phyloP scores from a whole-genome alignment of 768 basidiomycete genomes.

The Polyporus arcularius region DNA sequence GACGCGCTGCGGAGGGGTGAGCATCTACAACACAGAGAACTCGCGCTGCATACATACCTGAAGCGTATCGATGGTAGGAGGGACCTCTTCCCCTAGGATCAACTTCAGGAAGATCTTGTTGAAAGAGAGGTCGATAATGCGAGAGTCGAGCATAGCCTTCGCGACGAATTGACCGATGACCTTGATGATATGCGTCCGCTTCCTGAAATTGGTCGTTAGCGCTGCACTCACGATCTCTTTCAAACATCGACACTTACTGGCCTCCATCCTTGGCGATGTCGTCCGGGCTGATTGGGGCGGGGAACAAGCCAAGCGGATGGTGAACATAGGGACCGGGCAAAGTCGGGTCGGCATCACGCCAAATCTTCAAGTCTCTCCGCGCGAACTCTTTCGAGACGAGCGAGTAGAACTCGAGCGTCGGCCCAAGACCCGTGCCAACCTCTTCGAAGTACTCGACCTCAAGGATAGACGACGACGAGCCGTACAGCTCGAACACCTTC shows the following conservation, averaged over 20 bases:
- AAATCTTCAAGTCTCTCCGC: slow-evolving; percentile 81
- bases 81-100: slow-evolving; percentile 84
- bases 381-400: slow-evolving; percentile 95
- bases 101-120: slow-evolving; percentile 95
- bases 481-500: slow-evolving; percentile 96
- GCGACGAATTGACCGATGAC: slow-evolving; percentile 96
- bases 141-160: slow-evolving; percentile 94
- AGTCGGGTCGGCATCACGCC: slow-evolving; percentile 80
- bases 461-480: slow-evolving; percentile 88
- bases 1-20: slow-evolving; percentile 55
- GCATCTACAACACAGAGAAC: neutral
- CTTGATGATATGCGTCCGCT: slow-evolving; percentile 82
- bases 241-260: slow-evolving; percentile 51
- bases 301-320: slow-evolving; percentile 86
- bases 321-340: slow-evolving; percentile 71
- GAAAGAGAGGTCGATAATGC: slow-evolving; percentile 94
- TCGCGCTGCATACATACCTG: slow-evolving; percentile 48
- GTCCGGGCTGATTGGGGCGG: slow-evolving; percentile 73
- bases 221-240: neutral
- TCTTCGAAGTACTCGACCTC: slow-evolving; percentile 99
- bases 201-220: slow-evolving; percentile 45
- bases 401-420: slow-evolving; percentile 98
- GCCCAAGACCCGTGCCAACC: slow-evolving; percentile 96
- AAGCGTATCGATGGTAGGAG: slow-evolving; percentile 79
- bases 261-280: slow-evolving; percentile 73